phyloP scores from a whole-genome alignment of 2,329 filamentous ascomycete species.

The Chaetothyriales sp. region DNA sequence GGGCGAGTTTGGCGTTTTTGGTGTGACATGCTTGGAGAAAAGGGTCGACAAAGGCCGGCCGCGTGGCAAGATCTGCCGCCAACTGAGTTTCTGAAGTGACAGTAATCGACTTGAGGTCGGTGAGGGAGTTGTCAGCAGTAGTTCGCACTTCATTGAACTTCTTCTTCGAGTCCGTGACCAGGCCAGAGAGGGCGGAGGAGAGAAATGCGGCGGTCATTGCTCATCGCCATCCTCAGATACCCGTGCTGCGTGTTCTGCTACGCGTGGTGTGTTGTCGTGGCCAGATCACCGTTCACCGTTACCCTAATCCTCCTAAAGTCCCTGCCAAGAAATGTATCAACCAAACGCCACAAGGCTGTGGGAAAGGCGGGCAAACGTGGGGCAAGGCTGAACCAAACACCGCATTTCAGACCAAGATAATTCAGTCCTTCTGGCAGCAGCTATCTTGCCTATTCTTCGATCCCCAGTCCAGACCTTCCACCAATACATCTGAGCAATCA shows the following conservation, averaged over 20 bases:
- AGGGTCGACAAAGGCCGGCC: constrained; percentile 72
- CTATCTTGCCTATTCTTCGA: background rate
- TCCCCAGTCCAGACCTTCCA: background rate
- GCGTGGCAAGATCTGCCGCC: constrained; percentile 63
- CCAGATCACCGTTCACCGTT: background rate
- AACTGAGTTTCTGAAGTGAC: constrained; percentile 62
- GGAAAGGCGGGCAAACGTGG: background rate
- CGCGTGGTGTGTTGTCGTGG: background rate
- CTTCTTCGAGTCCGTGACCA: constrained; percentile 89
- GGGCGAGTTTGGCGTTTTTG: constrained; percentile 77
- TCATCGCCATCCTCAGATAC: background rate
- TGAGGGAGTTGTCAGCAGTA: constrained; percentile 81
- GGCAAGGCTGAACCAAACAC: background rate
- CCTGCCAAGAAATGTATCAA: background rate
- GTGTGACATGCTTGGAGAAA: constrained; percentile 88
- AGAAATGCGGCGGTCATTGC: constrained; percentile 41
- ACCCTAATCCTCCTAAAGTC: background rate
- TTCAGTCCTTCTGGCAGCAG: background rate
- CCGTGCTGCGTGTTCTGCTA: background rate
- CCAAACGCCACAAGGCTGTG: background rate
- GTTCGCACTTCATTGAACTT: constrained; percentile 82
- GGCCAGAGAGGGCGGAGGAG: constrained; percentile 70
- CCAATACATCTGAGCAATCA: constrained; percentile 17
- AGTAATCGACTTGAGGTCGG: constrained; percentile 66
- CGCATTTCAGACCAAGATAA: background rate